phyloP scores from a whole-genome alignment of 306 rosid genomes.

The Lablab purpureus region DNA sequence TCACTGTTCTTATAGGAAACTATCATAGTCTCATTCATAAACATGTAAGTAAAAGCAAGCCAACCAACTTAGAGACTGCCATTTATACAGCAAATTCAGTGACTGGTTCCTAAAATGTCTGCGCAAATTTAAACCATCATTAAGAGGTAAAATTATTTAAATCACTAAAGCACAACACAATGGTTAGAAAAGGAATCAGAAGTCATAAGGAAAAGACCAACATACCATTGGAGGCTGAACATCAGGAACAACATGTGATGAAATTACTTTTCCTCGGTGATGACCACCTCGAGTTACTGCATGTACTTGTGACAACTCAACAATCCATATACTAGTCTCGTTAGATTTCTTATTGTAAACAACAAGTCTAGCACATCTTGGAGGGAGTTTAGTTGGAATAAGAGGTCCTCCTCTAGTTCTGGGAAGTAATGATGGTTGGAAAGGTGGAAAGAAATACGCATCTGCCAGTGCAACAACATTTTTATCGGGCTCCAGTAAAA shows the following conservation, averaged over 20 bases:
- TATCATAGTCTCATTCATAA: neutral
- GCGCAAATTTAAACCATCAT: neutral
- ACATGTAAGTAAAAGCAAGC: conserved; percentile 38
- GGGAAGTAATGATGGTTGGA: conserved; percentile 91
- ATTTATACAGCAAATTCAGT: conserved; percentile 13
- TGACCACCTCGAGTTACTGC: conserved; percentile 95
- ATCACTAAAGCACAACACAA: neutral
- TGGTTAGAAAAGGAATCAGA: conserved; percentile 12
- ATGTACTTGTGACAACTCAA: conserved; percentile 88
- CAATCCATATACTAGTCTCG: conserved; percentile 75
- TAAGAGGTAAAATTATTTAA: neutral
- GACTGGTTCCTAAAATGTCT: neutral
- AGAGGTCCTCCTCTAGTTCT: conserved; percentile 83
- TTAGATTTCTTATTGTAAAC: conserved; percentile 86
- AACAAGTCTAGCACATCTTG: conserved; percentile 86
- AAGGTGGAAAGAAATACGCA: conserved; percentile 94
- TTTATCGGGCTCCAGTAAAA: conserved; percentile 81
- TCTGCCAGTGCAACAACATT: conserved; percentile 90
- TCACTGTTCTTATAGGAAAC: conserved; percentile 2
- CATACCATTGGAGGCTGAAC: conserved; percentile 96
- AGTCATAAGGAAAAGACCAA: neutral
- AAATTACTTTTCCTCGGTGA: conserved; percentile 90
- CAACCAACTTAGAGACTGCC: conserved; percentile 12
- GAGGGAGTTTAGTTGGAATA: conserved; percentile 87
- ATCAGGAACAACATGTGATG: conserved; percentile 75